Base-by-base conservation (phyloP, 2,329 filamentous ascomycete species). In the Microsporum canis region DNA sequence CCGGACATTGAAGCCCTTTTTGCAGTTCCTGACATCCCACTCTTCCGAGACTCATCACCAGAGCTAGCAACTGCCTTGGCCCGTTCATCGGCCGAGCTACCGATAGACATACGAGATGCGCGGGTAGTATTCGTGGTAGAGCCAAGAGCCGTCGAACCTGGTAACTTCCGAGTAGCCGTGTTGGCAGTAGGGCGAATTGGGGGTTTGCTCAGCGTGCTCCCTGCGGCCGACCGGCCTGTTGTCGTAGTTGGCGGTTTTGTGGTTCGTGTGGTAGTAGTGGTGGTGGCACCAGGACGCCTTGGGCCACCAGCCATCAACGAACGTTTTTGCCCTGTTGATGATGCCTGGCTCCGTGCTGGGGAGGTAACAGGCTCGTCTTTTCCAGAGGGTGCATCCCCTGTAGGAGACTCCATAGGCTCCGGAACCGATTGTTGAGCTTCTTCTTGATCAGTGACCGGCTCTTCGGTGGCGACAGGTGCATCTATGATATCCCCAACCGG, bases 1-100 rank as follows among this genome's bases (percentile, higher is more conserved):
- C 75, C 71, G 6, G 70, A 73, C 60, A 78, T 68, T 3, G 77
- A 78, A 71, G 76, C 74, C 51, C 76, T 71, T 68, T 78, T 79
- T 45, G 75, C 75, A 5, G 71, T 70, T 29, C 72, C 69, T 8
- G 75, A 73, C 59, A 78, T 75, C 3, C 74, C 74, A 60, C 65
- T 64, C 61, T 64, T 70, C 58, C 70, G 72, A 63, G 71, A 75
- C 63, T 78, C 77, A 62, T 78, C 76, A 14, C 75, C 74, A 1
- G 76, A 78, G 63, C 75, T 78, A 10, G 72, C 70, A 41, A 76
- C 68, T 6, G 71, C 74, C 38, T 70, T 72, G 41, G 70, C 63
- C 63, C 75, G 76, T 64, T 77, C 75, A 62, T 77, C 75, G 6
- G 75, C 73, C 14, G 75, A 77, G 65, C 75, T 76, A 64, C 75